Conservation (phyloP, 1,139 yeast species). For the Scheffersomyces titani region DNA sequence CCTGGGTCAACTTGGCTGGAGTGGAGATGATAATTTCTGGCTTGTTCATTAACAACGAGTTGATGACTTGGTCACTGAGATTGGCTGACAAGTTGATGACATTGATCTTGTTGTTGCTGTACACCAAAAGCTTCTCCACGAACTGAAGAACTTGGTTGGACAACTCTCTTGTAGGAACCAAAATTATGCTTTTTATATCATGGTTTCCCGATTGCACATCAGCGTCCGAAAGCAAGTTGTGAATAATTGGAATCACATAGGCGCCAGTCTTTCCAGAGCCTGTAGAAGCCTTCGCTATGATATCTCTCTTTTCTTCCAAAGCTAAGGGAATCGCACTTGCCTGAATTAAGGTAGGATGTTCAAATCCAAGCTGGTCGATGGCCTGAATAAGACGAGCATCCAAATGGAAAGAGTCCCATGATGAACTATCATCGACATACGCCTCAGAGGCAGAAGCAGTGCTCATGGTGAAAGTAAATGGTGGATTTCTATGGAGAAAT, state of each 20-base stretch:
- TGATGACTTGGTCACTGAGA: constrained; percentile 70
- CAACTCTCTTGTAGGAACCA: constrained; percentile 86
- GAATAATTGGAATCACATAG: constrained; percentile 75
- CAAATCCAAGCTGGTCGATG: constrained; percentile 75
- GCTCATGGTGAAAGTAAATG: not conserved
- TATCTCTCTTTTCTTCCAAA: constrained; percentile 79
- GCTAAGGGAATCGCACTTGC: constrained; percentile 92
- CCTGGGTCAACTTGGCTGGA: constrained; percentile 72
- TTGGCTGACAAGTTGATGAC: constrained; percentile 75
- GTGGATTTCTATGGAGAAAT: not conserved
- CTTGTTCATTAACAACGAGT: constrained; percentile 64
- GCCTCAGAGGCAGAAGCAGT: constrained; percentile 54
- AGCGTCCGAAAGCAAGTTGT: constrained; percentile 47
- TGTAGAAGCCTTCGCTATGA: constrained; percentile 84
- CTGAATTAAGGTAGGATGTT: constrained; percentile 87
- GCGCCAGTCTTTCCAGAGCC: constrained; percentile 94
- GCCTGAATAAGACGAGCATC: constrained; percentile 88
- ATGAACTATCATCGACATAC: constrained; percentile 67
- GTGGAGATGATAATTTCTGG: constrained; percentile 89
- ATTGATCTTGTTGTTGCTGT: constrained; percentile 67
- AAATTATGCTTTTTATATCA: constrained; percentile 54
- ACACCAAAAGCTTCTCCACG: constrained; percentile 65
- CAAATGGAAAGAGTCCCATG: constrained; percentile 70
- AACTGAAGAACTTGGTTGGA: constrained; percentile 81
- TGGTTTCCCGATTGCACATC: constrained; percentile 18